Conservation (phyloP, 192 early-diverging fungal species). For the Backusella macrospora region DNA sequence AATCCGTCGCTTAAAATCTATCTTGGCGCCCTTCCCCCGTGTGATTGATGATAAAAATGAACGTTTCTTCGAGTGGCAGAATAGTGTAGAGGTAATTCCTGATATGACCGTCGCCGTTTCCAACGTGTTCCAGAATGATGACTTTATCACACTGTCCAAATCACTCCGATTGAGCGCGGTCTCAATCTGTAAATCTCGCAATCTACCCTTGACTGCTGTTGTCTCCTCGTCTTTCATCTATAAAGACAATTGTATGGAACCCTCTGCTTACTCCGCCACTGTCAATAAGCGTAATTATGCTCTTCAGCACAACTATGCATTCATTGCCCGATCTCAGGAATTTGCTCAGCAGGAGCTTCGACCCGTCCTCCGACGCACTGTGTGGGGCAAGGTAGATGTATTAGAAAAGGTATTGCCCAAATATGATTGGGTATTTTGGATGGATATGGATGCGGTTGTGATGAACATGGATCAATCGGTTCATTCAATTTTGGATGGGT, state of each 20-base stretch:
- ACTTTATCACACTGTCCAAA: conserved; percentile 42
- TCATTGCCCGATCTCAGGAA: conserved; percentile 57
- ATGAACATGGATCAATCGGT: conserved; percentile 47
- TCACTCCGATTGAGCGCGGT: conserved; percentile 32
- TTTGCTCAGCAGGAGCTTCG: conserved; percentile 54
- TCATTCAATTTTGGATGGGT: conserved; percentile 43
- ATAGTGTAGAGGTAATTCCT: conserved; percentile 45
- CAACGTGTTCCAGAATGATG: conserved; percentile 49
- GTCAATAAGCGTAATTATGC: conserved; percentile 60
- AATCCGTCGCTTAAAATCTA: not conserved
- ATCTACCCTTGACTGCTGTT: conserved; percentile 42
- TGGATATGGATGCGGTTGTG: conserved; percentile 65
- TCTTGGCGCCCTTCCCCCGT: not conserved
- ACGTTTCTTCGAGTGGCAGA: conserved; percentile 47
- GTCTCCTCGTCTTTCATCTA: conserved; percentile 60
- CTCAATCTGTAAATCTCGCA: conserved; percentile 35
- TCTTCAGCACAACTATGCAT: conserved; percentile 51
- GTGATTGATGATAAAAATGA: conserved; percentile 10
- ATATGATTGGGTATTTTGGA: conserved; percentile 65
- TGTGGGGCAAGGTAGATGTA: conserved; percentile 63
- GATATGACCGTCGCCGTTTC: conserved; percentile 42
- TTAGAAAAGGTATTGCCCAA: conserved; percentile 59
- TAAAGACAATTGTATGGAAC: conserved; percentile 55
- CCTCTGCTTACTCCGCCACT: conserved; percentile 46
- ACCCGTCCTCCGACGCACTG: conserved; percentile 44